A percentile compares a stretch with the other conserved stretches of the same genome.
phyloP scores from a whole-genome alignment of 2,329 filamentous ascomycete genomes.

The Hirsutella rhossiliensis region DNA sequence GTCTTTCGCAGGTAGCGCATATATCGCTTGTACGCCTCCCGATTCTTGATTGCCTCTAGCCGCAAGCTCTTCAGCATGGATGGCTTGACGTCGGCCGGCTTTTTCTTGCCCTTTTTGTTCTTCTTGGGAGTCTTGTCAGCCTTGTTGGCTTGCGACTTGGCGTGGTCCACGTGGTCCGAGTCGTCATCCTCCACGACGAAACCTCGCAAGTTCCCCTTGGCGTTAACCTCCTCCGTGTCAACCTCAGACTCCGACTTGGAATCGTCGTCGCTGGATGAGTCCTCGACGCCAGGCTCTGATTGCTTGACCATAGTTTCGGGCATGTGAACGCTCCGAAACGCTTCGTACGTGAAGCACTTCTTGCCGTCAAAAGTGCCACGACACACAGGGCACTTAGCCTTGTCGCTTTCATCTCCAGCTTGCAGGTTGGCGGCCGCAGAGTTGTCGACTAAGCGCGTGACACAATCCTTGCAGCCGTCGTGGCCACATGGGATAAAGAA shows the following conservation, averaged over 20 bases:
- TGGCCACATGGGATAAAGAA: conserved; percentile 81
- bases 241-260: conserved; percentile 1
- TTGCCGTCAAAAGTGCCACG: conserved; percentile 53
- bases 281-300: conserved; percentile 22
- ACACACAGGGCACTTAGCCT: conserved; percentile 64
- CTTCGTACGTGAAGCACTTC: conserved; percentile 60
- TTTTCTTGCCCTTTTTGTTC: conserved; percentile 15
- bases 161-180: conserved; percentile 22
- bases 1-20: conserved; percentile 53
- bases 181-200: conserved; percentile 18
- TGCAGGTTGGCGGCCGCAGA: conserved; percentile 39
- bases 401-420: conserved; percentile 44
- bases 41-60: conserved; percentile 51
- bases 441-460: conserved; percentile 54
- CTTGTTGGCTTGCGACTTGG: conserved; percentile 29
- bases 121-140: conserved; percentile 6
- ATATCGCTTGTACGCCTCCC: conserved; percentile 55
- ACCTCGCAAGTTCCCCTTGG: conserved; percentile 21
- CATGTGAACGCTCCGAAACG: conserved; percentile 64
- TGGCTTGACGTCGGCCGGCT: conserved; percentile 28
- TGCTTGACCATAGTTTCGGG: conserved; percentile 31
- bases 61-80: conserved; percentile 54
- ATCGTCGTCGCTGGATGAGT: conserved; percentile 10
- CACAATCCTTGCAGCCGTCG: conserved; percentile 65
- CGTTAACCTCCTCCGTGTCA: conserved; percentile 14